Conservation (phyloP, 768 basidiomycete genomes). For the Serendipita sp. region DNA sequence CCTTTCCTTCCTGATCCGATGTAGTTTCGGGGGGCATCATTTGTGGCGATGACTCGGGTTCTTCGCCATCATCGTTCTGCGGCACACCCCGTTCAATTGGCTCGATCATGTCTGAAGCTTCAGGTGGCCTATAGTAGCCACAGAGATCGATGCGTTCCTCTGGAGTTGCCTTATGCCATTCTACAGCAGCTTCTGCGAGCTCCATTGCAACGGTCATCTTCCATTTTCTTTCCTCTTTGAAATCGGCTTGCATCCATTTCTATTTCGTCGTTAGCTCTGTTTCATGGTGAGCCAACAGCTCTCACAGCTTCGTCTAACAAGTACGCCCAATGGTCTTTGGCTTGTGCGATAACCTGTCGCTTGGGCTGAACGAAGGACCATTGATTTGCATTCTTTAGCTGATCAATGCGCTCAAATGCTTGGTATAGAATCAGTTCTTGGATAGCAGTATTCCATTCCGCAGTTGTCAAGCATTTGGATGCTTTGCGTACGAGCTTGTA, state of each 20-base stretch:
- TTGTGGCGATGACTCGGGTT: not conserved
- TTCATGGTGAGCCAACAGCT: constrained; percentile 8
- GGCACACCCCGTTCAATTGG: not conserved
- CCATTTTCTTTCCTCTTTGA: constrained; percentile 87
- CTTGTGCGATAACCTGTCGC: constrained; percentile 43
- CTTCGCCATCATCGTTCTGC: constrained; percentile 3
- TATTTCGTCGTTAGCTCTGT: constrained; percentile 17
- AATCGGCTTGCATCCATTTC: constrained; percentile 97
- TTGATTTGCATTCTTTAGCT: constrained; percentile 54
- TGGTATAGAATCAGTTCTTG: constrained; percentile 61
- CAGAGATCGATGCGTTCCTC: constrained; percentile 50
- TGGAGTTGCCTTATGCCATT: constrained; percentile 68
- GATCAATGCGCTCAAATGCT: constrained; percentile 71
- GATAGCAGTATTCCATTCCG: constrained; percentile 71
- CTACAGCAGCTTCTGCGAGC: constrained; percentile 62
- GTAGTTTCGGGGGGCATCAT: not conserved
- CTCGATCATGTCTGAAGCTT: not conserved
- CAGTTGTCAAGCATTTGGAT: constrained; percentile 59
- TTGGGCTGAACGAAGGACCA: constrained; percentile 96
- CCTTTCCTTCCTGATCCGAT: not conserved
- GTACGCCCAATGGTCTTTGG: constrained; percentile 89
- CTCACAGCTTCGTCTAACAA: constrained; percentile 89
- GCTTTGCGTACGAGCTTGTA: constrained; percentile 52
- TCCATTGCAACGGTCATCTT: constrained; percentile 73
- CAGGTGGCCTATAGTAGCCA: constrained; percentile 15